Evolutionary conservation across 179 eudicot genomes (phyloP).

Genomic region (Beta lomatogona): DNA sequence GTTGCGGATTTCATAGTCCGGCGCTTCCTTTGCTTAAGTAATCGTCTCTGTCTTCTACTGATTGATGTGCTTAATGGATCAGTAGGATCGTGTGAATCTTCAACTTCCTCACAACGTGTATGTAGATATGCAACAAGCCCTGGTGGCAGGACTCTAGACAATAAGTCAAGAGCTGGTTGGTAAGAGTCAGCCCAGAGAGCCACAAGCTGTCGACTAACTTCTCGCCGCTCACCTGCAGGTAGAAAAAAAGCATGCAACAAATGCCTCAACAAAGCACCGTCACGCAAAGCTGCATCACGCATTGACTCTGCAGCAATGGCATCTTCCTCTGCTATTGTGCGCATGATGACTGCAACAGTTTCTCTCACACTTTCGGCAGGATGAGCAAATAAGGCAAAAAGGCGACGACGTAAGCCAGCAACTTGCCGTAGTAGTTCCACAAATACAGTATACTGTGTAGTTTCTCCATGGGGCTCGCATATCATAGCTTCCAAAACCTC

Average conservation of each 20-base stretch:
- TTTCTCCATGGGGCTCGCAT: conserved; percentile 98
- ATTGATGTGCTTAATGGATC: conserved; percentile 64
- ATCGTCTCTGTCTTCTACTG: conserved; percentile 78
- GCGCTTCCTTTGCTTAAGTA: conserved; percentile 84
- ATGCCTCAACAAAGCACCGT: conserved; percentile 95
- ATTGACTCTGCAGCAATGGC: conserved; percentile 99
- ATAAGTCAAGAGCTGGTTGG: conserved; percentile 92
- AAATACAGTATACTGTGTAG: conserved; percentile 93
- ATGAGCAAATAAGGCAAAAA: conserved; percentile 97
- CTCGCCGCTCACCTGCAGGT: conserved; percentile 90
- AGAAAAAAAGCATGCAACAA: conserved; percentile 88
- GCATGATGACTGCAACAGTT: conserved; percentile 97
- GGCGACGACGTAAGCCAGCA: conserved; percentile 87
- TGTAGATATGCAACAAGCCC: conserved; percentile 98
- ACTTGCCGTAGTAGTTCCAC: conserved; percentile 95
- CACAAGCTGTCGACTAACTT: conserved; percentile 96
- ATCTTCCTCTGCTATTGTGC: conserved; percentile 99
- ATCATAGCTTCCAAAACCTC: conserved; percentile 99
- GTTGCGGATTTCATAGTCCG: conserved; percentile 53
- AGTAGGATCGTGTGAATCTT: conserved; percentile 49
- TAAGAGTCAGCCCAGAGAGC: conserved; percentile 99
- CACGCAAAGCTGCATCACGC: conserved; percentile 99
- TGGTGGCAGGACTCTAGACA: conserved; percentile 96
- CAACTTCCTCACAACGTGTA: conserved; percentile 74
- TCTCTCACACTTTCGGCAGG: conserved; percentile 98